A percentile compares a stretch with the other conserved stretches of the same genome.
Evolutionary conservation across 306 rosid genomes (phyloP).

Genomic region (Leucaena leucocephala): DNA sequence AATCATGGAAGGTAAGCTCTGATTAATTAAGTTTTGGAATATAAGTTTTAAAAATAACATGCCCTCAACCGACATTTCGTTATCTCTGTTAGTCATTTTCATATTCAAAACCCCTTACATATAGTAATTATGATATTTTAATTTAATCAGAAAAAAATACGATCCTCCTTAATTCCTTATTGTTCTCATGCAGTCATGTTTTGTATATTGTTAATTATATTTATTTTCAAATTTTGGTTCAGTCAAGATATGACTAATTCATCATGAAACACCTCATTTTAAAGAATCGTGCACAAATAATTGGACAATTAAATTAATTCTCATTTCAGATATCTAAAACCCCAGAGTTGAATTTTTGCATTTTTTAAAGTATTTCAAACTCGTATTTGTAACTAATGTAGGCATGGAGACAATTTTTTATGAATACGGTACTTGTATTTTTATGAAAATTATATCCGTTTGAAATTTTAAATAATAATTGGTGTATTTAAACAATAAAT

Average conservation of each 20-base stretch:
- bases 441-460: not conserved
- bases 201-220: not conserved
- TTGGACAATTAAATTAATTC: not conserved
- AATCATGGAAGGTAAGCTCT: slow-evolving; percentile 37
- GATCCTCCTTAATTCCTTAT: not conserved
- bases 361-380: not conserved
- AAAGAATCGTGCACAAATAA: not conserved
- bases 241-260: not conserved
- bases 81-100: slow-evolving; percentile 24
- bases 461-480: too few species aligned
- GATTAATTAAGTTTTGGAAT: slow-evolving; percentile 44
- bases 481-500: not conserved
- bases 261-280: not conserved
- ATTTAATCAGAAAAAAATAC: not conserved
- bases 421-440: not conserved
- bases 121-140: not conserved
- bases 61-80: slow-evolving; percentile 49
- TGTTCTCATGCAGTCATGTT: not conserved
- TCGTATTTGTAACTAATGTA: not conserved
- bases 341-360: not conserved
- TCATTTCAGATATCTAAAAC: not conserved
- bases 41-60: slow-evolving; percentile 43
- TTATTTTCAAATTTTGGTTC: not conserved
- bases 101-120: too few species aligned
- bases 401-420: not conserved